Percentiles rank a stretch among this genome's conserved stretches.
phyloP scores from a whole-genome alignment of 805 yeast species.

The Saturnispora quitensis region DNA sequence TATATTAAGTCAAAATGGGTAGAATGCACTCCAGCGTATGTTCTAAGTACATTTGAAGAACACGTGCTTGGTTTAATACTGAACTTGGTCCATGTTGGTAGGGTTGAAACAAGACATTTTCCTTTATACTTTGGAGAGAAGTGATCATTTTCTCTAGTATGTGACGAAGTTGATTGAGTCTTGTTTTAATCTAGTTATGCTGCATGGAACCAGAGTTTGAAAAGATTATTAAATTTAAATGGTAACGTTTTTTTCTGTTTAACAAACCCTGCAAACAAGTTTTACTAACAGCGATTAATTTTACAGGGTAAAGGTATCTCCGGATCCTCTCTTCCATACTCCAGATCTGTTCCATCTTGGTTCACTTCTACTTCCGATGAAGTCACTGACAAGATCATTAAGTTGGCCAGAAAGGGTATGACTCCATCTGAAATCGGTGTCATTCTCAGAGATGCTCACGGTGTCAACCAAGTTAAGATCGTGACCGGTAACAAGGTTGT shows the following conservation, averaged over 20 bases:
- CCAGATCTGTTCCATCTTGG: slow-evolving; percentile 99
- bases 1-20: slow-evolving; percentile 69
- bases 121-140: not conserved
- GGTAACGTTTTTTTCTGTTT: slow-evolving; percentile 21
- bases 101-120: slow-evolving; percentile 5
- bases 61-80: slow-evolving; percentile 15
- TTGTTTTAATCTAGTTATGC: slow-evolving; percentile 18
- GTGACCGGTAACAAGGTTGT: slow-evolving; percentile 99
- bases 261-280: slow-evolving; percentile 11
- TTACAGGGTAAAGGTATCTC: slow-evolving; percentile 97
- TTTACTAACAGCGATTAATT: slow-evolving; percentile 25
- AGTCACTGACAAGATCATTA: slow-evolving; percentile 95
- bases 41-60: slow-evolving; percentile 19
- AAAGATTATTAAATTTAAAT: slow-evolving; percentile 15
- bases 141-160: not conserved
- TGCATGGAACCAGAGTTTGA: slow-evolving; percentile 45
- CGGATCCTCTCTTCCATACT: slow-evolving; percentile 98
- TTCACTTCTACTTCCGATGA: slow-evolving; percentile 94
- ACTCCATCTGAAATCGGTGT: slow-evolving; percentile 99
- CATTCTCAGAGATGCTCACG: slow-evolving; percentile 98
- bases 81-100: slow-evolving; percentile 29
- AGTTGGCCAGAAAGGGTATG: slow-evolving; percentile 99
- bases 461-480: slow-evolving; percentile 95
- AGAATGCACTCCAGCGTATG: slow-evolving; percentile 98
- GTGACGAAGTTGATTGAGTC: not conserved